Base-by-base conservation (phyloP, 345 rosid genomes). In the Eucalyptus leucophloia region DNA sequence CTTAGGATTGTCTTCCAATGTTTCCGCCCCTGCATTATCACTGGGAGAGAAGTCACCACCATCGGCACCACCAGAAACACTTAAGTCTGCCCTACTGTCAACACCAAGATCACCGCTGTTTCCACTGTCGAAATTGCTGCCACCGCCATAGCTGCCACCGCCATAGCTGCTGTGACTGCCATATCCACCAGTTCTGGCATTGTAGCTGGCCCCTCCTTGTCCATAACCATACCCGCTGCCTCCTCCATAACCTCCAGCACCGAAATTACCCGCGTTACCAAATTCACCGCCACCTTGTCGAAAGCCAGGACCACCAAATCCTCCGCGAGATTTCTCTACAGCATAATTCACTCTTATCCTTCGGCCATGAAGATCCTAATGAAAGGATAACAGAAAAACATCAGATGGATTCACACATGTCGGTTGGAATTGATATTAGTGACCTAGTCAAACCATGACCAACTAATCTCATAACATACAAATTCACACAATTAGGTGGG, bases 321-420 rank as follows among this genome's bases (percentile, higher is more conserved):
- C 87, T 83, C 80, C 88, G 51, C 92, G 92, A 88, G 95, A 49
- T 91, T 94, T 95, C 47, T 96, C 99, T 54, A 90, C 88, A 81
- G 99, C 98, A 93, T 91, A 93, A 89, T 95, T 94, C 88, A 96
- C 99, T 91, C 93, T 97, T 42, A 96, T 91, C 21, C 89, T 90
- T 87, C 98, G 95, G 45, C 99, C 98, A 89, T 93, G 93, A 86
- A 97, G 96, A 85, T 92, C 96, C 98, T 97, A 92, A 34, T 18
- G 89, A 85, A 90, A 67, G 42, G 30, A 28, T 45, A 54, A 7
- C 14, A 87, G 88, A 40, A 67, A 42, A 7, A 87, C 24, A 45
- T 47, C 54, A 50, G 51, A 88, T 18, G 65, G 65, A 51, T 56
- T 51, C 44, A 51, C 44, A 51, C 30, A 50, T 32, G 47, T 37